These are phyloP conservation scores for Elongisporangium prolatum DNA, from an alignment of 352 stramenopile genomes.

Conservation along the genomic window DNA sequence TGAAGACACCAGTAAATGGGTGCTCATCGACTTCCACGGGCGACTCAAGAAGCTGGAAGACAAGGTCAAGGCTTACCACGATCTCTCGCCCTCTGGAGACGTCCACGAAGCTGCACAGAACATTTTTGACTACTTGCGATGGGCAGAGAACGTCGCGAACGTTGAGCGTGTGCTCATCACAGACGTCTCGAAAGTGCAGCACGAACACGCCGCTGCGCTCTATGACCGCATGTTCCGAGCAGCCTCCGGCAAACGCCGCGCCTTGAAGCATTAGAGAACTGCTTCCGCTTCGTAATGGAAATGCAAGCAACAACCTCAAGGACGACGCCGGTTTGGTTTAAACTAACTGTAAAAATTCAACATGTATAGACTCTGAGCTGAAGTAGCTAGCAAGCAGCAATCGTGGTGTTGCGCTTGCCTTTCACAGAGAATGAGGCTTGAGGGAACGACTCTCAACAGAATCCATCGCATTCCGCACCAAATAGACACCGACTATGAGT, in stretches of 20 bases:
- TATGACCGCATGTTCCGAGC: constrained; percentile 83
- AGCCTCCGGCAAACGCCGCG: constrained; percentile 63
- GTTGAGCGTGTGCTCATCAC: constrained; percentile 72
- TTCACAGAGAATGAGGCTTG: neutral
- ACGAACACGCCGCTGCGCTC: constrained; percentile 73
- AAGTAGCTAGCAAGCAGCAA: too few species aligned
- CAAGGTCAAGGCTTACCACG: constrained; percentile 62
- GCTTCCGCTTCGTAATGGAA: neutral
- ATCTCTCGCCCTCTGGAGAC: constrained; percentile 69
- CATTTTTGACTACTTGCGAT: constrained; percentile 84
- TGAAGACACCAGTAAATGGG: constrained; percentile 46
- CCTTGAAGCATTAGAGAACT: constrained; percentile 33
- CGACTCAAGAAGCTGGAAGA: constrained; percentile 38
- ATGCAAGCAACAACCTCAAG: constrained; percentile 5
- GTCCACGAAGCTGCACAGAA: constrained; percentile 61
- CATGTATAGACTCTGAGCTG: neutral
- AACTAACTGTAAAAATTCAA: neutral
- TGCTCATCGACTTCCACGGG: constrained; percentile 80
- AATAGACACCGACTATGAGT: constrained; percentile 70
- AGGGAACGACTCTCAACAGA: too few species aligned
- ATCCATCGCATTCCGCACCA: neutral
- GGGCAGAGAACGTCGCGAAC: constrained; percentile 67
- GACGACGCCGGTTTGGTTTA: neutral
- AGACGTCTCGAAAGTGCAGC: constrained; percentile 38
- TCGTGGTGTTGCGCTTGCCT: neutral